Base-by-base conservation (phyloP, 257 asterid genomes). In the Scutellaria baicalensis region DNA sequence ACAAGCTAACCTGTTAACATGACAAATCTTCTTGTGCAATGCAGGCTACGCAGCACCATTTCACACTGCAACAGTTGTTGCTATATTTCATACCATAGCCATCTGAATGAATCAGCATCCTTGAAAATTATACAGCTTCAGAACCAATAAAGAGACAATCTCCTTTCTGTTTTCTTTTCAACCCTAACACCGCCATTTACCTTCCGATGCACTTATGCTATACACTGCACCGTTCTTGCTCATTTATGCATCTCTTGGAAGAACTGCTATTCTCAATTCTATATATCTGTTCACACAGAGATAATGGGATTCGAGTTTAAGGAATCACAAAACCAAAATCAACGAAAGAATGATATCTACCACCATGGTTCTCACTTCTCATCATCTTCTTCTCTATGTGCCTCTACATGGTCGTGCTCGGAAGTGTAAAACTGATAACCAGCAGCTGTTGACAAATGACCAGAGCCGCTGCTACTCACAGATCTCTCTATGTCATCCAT, bases 401-500 rank as follows among this genome's bases (percentile, higher is more conserved):
- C 47, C 44, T 27, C 71, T 0, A 55, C 58, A 9, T 11, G 47
- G 1, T 82, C 84, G n/a, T 63, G 65, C 65, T 77, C 88, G 17
- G 64, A 44, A 0, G 75, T 57, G 43, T 79, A 87, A 7, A 81
- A 39, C 75, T 84, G 96, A 73, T 86, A 89, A 14, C 97, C 95
- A 18, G 83, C 16, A 10, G 86, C 75, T 3, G 90, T 81, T 10
- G 94, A 86, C 69, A 92, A 77, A 56, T 79, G 78, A 38, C 93
- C 95, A 0, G 98, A 92, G 10, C 87, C 89, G 52, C 88, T 73
- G 11, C 88, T 78, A 50, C 93, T 86, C 13, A 78, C 90, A 1
- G 96, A 88, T 71, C 85, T 80, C 83, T 86, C 92, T 21, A 88
- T 85, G 36, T 88, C 96, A 67, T 84, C 89, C 43, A 88, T 66